Conservation (phyloP, 208 protist genomes). For the Tetramitus jugosus region DNA sequence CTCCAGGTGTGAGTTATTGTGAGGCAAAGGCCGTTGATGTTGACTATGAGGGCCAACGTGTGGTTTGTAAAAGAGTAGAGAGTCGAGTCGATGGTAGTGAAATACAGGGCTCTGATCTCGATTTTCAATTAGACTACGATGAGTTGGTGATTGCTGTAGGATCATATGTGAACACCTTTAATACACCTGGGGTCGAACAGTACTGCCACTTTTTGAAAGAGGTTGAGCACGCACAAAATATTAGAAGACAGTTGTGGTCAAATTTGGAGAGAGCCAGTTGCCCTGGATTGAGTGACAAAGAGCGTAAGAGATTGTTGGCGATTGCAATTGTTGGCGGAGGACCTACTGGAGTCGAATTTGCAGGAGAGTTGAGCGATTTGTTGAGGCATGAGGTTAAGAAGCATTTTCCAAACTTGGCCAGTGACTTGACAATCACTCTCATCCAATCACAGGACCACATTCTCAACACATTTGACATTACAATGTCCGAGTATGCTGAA, state of each 20-base stretch:
- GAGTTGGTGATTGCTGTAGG: constrained; percentile 76
- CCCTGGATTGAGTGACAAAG: background rate
- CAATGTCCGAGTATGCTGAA: background rate
- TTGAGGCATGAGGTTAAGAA: background rate
- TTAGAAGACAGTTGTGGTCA: background rate
- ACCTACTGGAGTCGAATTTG: background rate
- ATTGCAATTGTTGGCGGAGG: constrained; percentile 10
- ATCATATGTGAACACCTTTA: constrained; percentile 74
- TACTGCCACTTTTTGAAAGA: constrained; percentile 45
- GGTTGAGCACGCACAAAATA: background rate
- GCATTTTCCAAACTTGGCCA: background rate
- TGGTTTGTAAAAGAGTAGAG: constrained; percentile 4
- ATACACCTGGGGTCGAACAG: constrained; percentile 73
- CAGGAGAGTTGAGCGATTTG: background rate
- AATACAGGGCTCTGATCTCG: too few relatives aligned
- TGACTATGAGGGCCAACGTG: background rate
- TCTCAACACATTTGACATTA: background rate
- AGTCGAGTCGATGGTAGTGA: too few relatives aligned
- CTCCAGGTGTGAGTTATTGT: background rate
- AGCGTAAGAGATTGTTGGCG: background rate
- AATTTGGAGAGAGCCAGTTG: background rate
- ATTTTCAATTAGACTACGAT: constrained; percentile 81
- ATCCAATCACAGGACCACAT: background rate
- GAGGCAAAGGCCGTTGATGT: constrained; percentile 3
- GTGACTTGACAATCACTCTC: background rate